These are phyloP conservation scores for Chaetoscypha palmicola DNA, from an alignment of 2,329 filamentous ascomycete genomes.

Conservation along the genomic window DNA sequence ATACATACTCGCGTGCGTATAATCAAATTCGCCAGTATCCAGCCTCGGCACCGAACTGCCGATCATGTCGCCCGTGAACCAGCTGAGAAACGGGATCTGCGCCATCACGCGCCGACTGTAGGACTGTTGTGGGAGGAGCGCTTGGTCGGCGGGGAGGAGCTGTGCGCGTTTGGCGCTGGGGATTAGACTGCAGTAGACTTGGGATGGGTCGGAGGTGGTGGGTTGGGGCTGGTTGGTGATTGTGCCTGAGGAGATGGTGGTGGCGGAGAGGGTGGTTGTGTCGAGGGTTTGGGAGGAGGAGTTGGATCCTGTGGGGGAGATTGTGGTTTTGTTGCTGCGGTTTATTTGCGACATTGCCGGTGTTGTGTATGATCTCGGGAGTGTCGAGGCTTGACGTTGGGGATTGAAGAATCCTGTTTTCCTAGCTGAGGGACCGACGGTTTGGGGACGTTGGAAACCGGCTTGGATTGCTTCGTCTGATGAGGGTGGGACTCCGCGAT, in stretches of 20 bases:
- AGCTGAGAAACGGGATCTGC: constrained; percentile 62
- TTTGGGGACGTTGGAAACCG: constrained; percentile 8
- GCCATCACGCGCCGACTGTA: constrained; percentile 56
- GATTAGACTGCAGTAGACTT: constrained; percentile 52
- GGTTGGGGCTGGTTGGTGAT: constrained; percentile 21
- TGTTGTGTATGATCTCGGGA: constrained; percentile 25
- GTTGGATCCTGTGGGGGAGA: constrained; percentile 26
- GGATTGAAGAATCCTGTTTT: constrained; percentile 11
- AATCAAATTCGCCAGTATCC: constrained; percentile 72
- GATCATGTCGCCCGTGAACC: constrained; percentile 66
- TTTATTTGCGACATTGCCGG: constrained; percentile 25
- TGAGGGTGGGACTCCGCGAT: constrained; percentile 55
- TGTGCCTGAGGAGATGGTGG: constrained; percentile 25
- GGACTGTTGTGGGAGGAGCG: constrained; percentile 62
- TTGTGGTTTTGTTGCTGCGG: constrained; percentile 23
- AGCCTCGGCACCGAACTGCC: constrained; percentile 67
- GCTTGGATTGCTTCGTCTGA: constrained; percentile 55
- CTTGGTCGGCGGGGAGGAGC: constrained; percentile 62
- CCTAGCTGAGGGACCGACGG: constrained; percentile 8
- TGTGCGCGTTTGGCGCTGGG: constrained; percentile 58
- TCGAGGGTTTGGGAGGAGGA: constrained; percentile 50
- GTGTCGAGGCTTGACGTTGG: constrained; percentile 15
- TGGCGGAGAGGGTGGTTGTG: constrained; percentile 42
- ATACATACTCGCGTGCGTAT: constrained; percentile 58
- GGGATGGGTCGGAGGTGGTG: constrained; percentile 35